Evolutionary conservation across 2,329 filamentous ascomycete genomes (phyloP), one percentile per base, ranked within the genome.

Genomic region (Nemania serpens): DNA sequence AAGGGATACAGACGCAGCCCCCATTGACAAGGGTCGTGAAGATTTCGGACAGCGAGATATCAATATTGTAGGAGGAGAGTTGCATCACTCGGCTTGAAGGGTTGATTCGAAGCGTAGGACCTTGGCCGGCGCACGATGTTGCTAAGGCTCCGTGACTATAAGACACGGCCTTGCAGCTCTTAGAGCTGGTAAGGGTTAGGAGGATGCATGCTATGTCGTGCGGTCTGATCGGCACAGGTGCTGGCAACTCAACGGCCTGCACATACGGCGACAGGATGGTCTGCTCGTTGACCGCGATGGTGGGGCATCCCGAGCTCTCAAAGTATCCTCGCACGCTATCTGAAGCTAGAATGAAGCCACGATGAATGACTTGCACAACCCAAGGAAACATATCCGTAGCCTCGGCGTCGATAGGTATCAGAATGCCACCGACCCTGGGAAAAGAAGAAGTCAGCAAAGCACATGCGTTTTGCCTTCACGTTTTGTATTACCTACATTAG

Each of bases 121-220:
- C 82, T 66, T 88, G 82, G 0, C 80, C 78, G 2, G 80, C 68
- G 48, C 85, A 81, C 0, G 80, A 78, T 0, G 85, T 84, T 1
- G 83, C 83, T 1, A 89, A 77, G 0, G 84, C 81, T 0, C 76
- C 76, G 66, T 91, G 88, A 7, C 83, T 84, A 61, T 89, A 84
- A 17, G 88, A 83, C 12, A 87, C 83, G 1, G 85, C 87, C 59
- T 86, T 85, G 0, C 84, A 83, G 52, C 79, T 81, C 50, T 81
- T 81, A 1, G 84, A 83, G 0, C 83, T 84, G 0, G 84, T 83
- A 2, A 82, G 83, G 0, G 82, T 84, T 62, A 89, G 86, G 4
- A 90, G 81, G 2, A 87, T 78, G 68, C 87, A 89, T 0, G 87
- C 86, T 2, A 80, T 78, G 22, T 83, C 80, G 20, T 81, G 75